phyloP scores from a whole-genome alignment of 1,284 basidiomycete species.

The Tylopilus sp. region DNA sequence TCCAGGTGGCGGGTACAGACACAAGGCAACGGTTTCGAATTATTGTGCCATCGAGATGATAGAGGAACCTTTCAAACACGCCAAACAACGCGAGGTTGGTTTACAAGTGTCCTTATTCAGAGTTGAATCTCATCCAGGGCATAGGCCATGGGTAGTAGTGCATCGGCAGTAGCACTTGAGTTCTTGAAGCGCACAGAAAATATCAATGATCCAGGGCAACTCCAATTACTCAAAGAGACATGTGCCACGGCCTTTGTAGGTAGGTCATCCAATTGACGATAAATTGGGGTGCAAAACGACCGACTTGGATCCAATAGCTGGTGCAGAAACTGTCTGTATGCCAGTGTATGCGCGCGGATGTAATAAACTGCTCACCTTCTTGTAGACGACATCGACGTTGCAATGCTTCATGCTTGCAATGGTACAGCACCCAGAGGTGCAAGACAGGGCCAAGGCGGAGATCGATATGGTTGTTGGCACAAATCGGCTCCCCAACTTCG shows the following conservation, averaged over 20 bases:
- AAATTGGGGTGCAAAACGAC: background rate
- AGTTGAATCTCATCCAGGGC: background rate
- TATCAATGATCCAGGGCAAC: slow-evolving; percentile 5
- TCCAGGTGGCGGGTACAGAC: slow-evolving; percentile 28
- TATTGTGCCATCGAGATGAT: slow-evolving; percentile 29
- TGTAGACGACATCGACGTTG: slow-evolving; percentile 56
- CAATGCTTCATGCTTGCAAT: slow-evolving; percentile 61
- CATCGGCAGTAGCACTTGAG: slow-evolving; percentile 29
- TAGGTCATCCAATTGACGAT: slow-evolving; percentile 12
- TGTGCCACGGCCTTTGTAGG: slow-evolving; percentile 39
- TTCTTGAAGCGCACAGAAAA: slow-evolving; percentile 13
- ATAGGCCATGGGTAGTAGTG: slow-evolving; percentile 21
- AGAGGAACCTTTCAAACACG: slow-evolving; percentile 31
- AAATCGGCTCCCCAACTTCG: background rate
- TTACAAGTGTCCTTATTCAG: background rate
- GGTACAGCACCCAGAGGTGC: slow-evolving; percentile 58
- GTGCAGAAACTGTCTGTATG: slow-evolving; percentile 34
- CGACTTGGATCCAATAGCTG: slow-evolving; percentile 21
- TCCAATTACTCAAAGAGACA: slow-evolving; percentile 25
- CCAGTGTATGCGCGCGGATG: background rate
- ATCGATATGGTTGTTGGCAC: background rate
- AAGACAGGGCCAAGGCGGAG: slow-evolving; percentile 51
- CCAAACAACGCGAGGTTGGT: slow-evolving; percentile 27
- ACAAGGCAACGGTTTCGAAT: slow-evolving; percentile 26
- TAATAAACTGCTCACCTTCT: slow-evolving; percentile 1